phyloP scores from a whole-genome alignment of 192 early-diverging fungal genomes.

The Gryganskiella cystojenkinii region DNA sequence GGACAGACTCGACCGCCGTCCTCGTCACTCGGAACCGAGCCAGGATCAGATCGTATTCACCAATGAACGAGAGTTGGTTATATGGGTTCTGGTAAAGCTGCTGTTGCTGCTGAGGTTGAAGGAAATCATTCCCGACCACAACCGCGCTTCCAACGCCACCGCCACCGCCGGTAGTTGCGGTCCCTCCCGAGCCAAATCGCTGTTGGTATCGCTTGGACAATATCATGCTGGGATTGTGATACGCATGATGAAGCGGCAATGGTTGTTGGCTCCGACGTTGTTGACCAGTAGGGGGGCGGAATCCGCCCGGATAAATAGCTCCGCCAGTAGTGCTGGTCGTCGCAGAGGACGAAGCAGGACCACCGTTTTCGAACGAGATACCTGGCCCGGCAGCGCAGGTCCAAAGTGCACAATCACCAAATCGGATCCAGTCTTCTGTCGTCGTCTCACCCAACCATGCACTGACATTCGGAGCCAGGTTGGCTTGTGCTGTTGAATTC shows the following conservation, averaged over 20 bases:
- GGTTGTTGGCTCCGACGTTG: constrained; percentile 12
- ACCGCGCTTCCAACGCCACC: too few species aligned
- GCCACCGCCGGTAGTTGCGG: not conserved
- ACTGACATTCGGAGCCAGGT: constrained; percentile 14
- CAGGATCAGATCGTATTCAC: constrained; percentile 20
- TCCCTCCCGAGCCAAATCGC: not conserved
- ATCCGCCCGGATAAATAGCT: not conserved
- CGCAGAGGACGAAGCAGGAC: not conserved
- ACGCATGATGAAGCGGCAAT: constrained; percentile 15
- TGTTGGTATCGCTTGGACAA: not conserved
- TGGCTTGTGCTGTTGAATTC: too few species aligned
- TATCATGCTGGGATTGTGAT: constrained; percentile 13
- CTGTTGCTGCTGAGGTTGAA: not conserved
- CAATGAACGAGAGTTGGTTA: not conserved
- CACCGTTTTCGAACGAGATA: constrained; percentile 29
- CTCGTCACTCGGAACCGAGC: constrained; percentile 10
- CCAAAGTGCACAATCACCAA: constrained; percentile 48
- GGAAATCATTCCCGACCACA: too few species aligned
- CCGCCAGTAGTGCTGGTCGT: not conserved
- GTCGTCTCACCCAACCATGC: constrained; percentile 47
- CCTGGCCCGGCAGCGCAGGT: constrained; percentile 17
- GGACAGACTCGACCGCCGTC: constrained; percentile 9
- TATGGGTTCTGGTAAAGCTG: not conserved
- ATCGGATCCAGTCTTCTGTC: constrained; percentile 37
- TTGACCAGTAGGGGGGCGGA: not conserved